phyloP scores from a whole-genome alignment of 169 alveolate genomes.

The Eimeria acervulina region DNA sequence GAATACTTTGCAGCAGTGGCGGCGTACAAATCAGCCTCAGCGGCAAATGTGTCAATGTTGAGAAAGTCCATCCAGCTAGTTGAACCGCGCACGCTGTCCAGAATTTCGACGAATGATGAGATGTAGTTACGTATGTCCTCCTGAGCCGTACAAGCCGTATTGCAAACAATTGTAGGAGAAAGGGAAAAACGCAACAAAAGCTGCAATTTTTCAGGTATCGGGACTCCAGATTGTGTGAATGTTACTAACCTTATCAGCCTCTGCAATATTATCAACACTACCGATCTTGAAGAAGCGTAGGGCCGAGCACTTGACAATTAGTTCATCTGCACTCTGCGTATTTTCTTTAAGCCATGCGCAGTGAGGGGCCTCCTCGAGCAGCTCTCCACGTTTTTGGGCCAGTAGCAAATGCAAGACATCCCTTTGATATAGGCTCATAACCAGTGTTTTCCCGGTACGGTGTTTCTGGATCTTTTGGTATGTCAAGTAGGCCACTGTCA shows the following conservation, averaged over 20 bases:
- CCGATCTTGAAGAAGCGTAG: conserved; percentile 76
- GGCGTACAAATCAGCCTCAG: conserved; percentile 74
- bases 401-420: conserved; percentile 45
- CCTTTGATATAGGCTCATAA: conserved; percentile 58
- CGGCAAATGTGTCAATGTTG: conserved; percentile 20
- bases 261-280: conserved; percentile 16
- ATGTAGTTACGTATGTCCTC: conserved; percentile 32
- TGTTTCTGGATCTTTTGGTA: conserved; percentile 79
- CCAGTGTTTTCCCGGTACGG: conserved; percentile 79
- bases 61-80: conserved; percentile 72
- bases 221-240: neutral
- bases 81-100: conserved; percentile 46
- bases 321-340: neutral
- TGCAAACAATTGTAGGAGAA: neutral
- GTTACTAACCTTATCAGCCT: neutral
- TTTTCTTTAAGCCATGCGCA: conserved; percentile 63
- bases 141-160: neutral
- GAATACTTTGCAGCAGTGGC: conserved; percentile 57
- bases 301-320: conserved; percentile 56
- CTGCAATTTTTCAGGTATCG: neutral
- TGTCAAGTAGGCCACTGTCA: conserved; percentile 48
- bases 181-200: neutral
- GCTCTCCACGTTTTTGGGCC: conserved; percentile 20
- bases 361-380: conserved; percentile 50
- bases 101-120: conserved; percentile 4